Evolutionary conservation across 2,329 filamentous ascomycete genomes (phyloP).

Genomic region (Phyllosticta ampelicida): DNA sequence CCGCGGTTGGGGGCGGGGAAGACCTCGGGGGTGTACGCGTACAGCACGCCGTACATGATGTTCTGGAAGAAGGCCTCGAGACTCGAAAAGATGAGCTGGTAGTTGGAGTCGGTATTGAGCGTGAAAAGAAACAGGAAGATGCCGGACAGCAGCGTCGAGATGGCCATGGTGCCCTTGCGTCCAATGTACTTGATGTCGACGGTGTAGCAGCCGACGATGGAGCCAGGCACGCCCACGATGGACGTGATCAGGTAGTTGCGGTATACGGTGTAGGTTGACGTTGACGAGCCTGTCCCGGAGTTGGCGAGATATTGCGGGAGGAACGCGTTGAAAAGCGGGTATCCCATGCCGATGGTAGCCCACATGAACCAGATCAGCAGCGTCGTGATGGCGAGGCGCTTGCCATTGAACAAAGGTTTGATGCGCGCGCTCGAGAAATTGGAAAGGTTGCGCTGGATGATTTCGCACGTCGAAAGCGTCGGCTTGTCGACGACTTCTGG

Average conservation of each 20-base stretch:
- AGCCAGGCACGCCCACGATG: conserved; percentile 65
- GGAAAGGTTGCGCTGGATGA: conserved; percentile 49
- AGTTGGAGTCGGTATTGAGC: conserved; percentile 44
- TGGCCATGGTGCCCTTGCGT: conserved; percentile 61
- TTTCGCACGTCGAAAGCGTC: conserved; percentile 34
- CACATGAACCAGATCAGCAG: conserved; percentile 64
- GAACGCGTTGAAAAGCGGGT: conserved; percentile 82
- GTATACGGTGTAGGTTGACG: conserved; percentile 42
- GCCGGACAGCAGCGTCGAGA: conserved; percentile 56
- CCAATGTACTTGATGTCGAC: conserved; percentile 62
- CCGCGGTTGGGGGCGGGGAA: conserved; percentile 64
- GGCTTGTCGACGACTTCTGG: conserved; percentile 30
- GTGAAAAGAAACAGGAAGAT: conserved; percentile 58
- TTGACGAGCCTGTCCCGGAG: conserved; percentile 29
- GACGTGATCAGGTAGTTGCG: conserved; percentile 76
- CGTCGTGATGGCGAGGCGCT: conserved; percentile 39
- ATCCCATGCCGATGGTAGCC: conserved; percentile 75
- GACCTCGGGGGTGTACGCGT: conserved; percentile 67
- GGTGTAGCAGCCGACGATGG: conserved; percentile 60
- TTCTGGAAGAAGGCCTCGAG: conserved; percentile 58
- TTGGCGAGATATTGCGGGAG: conserved; percentile 74
- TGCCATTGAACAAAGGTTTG: conserved; percentile 48
- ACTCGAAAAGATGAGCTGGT: conserved; percentile 56
- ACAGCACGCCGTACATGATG: conserved; percentile 55
- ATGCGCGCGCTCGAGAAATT: conserved; percentile 59